Percentiles rank a stretch among this genome's conserved stretches.
These are phyloP conservation scores for Ustulina deusta DNA, from an alignment of 2,329 filamentous ascomycete genomes.

Conservation along the genomic window DNA sequence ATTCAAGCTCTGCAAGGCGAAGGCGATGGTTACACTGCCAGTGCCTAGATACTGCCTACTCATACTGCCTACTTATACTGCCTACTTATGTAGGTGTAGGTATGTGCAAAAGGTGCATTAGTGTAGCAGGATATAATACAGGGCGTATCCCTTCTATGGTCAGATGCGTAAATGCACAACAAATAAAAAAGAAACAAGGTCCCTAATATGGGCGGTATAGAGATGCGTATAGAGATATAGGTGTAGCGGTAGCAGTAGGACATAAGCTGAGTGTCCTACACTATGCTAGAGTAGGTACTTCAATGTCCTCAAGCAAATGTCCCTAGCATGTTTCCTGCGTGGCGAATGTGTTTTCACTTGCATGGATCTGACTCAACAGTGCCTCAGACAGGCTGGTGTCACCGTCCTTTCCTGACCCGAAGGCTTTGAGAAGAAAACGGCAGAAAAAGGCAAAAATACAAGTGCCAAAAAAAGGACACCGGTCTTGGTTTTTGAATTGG, in stretches of 20 bases:
- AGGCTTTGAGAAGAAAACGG: background rate
- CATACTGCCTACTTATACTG: background rate
- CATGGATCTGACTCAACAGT: constrained; percentile 4
- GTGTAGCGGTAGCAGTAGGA: too few species aligned
- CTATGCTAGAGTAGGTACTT: too few species aligned
- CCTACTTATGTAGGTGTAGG: too few species aligned
- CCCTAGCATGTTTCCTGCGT: constrained; percentile 1
- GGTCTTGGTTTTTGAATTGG: constrained; percentile 11
- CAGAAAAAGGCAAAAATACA: background rate
- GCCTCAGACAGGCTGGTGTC: background rate
- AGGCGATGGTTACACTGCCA: background rate
- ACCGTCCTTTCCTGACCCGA: background rate
- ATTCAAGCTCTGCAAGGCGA: constrained; percentile 11
- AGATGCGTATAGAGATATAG: background rate
- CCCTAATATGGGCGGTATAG: background rate
- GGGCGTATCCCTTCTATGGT: background rate
- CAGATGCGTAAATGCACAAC: background rate
- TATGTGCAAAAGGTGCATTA: background rate
- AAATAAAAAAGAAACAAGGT: constrained; percentile 17
- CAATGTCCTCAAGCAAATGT: too few species aligned
- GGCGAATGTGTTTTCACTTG: background rate
- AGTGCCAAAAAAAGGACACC: background rate
- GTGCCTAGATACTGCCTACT: too few species aligned
- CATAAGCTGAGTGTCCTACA: too few species aligned
- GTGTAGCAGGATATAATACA: background rate